A percentile compares a stretch with the other conserved stretches of the same genome.
Conservation (phyloP, 331 rosid species). For the Quercus phellos region DNA sequence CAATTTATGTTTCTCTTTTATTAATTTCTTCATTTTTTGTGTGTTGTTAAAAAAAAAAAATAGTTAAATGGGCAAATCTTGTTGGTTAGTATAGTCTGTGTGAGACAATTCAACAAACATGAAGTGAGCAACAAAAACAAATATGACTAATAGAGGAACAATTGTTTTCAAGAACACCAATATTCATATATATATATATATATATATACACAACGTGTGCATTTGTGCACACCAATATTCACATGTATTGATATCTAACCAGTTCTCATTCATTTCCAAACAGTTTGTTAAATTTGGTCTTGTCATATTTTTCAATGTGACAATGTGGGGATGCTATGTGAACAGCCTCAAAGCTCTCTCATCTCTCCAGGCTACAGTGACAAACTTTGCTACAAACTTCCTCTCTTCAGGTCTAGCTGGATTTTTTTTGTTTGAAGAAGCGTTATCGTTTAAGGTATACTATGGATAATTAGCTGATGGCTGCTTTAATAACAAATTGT, state of each 20-base stretch:
- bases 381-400: slow-evolving; percentile 87
- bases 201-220: too few species aligned
- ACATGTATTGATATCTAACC: not conserved
- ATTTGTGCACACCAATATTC: not conserved
- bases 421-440: slow-evolving; percentile 61
- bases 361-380: slow-evolving; percentile 87
- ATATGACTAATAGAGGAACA: too few species aligned
- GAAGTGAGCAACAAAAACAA: not conserved
- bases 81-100: not conserved
- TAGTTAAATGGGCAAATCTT: not conserved
- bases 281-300: slow-evolving; percentile 57
- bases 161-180: too few species aligned
- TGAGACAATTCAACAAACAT: slow-evolving; percentile 1
- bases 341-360: slow-evolving; percentile 83
- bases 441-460: slow-evolving; percentile 61
- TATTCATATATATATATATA: too few species aligned
- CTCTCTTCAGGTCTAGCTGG: slow-evolving; percentile 83
- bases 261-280: not conserved
- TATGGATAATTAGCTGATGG: not conserved
- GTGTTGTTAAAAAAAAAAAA: too few species aligned
- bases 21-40: too few species aligned
- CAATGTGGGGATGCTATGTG: slow-evolving; percentile 87
- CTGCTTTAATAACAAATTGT: not conserved
- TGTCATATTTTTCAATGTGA: slow-evolving; percentile 58
- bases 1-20: too few species aligned